These are phyloP conservation scores for Amoeboaphelidium protococcarum DNA, from an alignment of 371 early-diverging fungal species.

Conservation along the genomic window DNA sequence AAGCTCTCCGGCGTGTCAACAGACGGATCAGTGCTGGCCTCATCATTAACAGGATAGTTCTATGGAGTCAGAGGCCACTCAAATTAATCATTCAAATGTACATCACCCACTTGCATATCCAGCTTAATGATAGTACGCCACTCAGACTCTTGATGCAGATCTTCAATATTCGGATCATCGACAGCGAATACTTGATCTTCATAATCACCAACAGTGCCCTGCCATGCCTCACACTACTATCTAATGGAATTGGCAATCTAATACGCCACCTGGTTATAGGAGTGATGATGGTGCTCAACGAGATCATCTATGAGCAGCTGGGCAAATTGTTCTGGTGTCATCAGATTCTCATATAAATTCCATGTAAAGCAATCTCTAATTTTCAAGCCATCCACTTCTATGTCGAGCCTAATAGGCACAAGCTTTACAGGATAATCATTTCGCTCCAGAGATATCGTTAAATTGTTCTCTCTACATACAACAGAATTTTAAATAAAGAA, in stretches of 20 bases:
- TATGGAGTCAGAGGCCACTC: slow-evolving; percentile 54
- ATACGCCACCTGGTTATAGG: slow-evolving; percentile 19
- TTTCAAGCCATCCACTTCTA: slow-evolving; percentile 59
- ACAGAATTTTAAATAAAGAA: too few relatives aligned
- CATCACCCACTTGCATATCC: slow-evolving; percentile 56
- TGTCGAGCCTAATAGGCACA: slow-evolving; percentile 64
- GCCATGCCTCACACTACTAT: slow-evolving; percentile 30
- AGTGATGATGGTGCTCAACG: slow-evolving; percentile 17
- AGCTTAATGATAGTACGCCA: slow-evolving; percentile 19
- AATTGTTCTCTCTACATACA: too few relatives aligned
- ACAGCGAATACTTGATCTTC: slow-evolving; percentile 14
- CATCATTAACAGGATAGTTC: slow-evolving; percentile 4
- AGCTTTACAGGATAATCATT: slow-evolving; percentile 15
- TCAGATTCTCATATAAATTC: slow-evolving; percentile 55
- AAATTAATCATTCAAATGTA: slow-evolving; percentile 61
- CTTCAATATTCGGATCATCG: neutral
- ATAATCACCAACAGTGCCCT: too few relatives aligned
- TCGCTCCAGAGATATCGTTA: too few relatives aligned
- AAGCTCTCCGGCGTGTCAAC: slow-evolving; percentile 60
- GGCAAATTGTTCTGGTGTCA: slow-evolving; percentile 77
- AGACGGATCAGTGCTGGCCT: slow-evolving; percentile 5
- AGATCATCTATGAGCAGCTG: slow-evolving; percentile 62
- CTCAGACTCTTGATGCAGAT: slow-evolving; percentile 9
- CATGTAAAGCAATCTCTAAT: slow-evolving; percentile 69
- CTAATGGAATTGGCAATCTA: slow-evolving; percentile 56